phyloP scores from a whole-genome alignment of 805 yeast species.

The Ogataea pilisensis region DNA sequence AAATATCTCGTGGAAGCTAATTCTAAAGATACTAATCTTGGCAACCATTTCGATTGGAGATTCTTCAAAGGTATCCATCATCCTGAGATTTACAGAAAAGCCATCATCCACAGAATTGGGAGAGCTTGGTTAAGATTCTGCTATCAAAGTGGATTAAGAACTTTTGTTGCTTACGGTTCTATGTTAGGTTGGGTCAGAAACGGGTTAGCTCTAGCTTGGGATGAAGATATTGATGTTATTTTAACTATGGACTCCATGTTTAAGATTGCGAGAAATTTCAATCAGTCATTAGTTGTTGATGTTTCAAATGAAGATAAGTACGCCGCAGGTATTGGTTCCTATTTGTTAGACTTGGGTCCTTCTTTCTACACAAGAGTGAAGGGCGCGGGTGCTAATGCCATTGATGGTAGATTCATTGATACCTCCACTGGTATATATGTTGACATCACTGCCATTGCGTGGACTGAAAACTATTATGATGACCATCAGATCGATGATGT shows the following conservation, averaged over 20 bases:
- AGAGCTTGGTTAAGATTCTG: constrained; percentile 51
- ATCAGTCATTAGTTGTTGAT: constrained; percentile 47
- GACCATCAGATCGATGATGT: constrained; percentile 14
- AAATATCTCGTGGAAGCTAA: constrained; percentile 39
- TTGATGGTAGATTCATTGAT: constrained; percentile 61
- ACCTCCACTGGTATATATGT: constrained; percentile 60
- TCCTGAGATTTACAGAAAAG: constrained; percentile 37
- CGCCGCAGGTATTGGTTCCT: constrained; percentile 53
- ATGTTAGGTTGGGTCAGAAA: constrained; percentile 63
- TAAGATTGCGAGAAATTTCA: constrained; percentile 42
- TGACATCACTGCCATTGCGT: constrained; percentile 60
- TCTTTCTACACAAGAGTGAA: constrained; percentile 33
- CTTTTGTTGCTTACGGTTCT: constrained; percentile 69
- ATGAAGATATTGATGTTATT: constrained; percentile 62
- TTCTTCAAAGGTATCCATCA: constrained; percentile 45
- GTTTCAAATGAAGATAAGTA: constrained; percentile 18
- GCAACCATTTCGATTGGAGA: constrained; percentile 49
- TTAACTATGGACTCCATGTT: constrained; percentile 49
- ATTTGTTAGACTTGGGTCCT: constrained; percentile 43
- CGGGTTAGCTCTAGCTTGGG: constrained; percentile 64
- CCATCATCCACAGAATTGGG: constrained; percentile 42
- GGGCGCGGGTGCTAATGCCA: constrained; percentile 46
- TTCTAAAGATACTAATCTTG: constrained; percentile 16
- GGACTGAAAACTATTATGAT: constrained; percentile 29
- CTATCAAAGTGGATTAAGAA: constrained; percentile 38